Evolutionary conservation across 202 grass and related monocot genomes (phyloP).

Genomic region (Saccharum hybrid): DNA sequence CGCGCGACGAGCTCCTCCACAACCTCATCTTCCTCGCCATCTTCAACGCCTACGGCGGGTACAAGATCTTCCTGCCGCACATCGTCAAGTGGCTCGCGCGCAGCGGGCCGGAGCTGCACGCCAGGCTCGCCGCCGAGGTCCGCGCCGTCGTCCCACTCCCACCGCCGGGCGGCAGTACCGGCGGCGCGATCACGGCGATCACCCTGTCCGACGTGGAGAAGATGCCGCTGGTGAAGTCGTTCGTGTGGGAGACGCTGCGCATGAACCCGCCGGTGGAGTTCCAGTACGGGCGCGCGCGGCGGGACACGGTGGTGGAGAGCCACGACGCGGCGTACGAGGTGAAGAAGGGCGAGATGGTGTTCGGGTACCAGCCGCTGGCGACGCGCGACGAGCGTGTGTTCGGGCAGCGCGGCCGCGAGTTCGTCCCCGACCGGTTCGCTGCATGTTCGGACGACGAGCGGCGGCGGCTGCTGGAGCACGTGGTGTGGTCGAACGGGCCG

Average conservation of each 20-base stretch:
- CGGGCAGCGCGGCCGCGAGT: constrained; percentile 43
- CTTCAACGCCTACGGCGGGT: constrained; percentile 65
- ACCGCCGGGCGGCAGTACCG: neutral
- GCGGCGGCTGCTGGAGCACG: constrained; percentile 49
- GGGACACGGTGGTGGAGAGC: constrained; percentile 66
- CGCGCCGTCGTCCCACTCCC: constrained; percentile 19
- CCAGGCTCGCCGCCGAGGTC: constrained; percentile 54
- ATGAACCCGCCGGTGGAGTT: constrained; percentile 72
- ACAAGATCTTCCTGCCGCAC: constrained; percentile 61
- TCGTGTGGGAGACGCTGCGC: constrained; percentile 69
- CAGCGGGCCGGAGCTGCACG: constrained; percentile 51
- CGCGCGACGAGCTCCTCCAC: constrained; percentile 63
- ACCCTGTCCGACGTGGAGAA: constrained; percentile 46
- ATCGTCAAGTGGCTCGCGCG: constrained; percentile 57
- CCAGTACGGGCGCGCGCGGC: constrained; percentile 68
- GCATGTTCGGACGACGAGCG: neutral
- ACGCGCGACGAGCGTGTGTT: constrained; percentile 69
- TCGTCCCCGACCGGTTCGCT: constrained; percentile 63
- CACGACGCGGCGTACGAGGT: constrained; percentile 62
- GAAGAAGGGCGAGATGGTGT: constrained; percentile 66
- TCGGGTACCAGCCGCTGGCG: constrained; percentile 68
- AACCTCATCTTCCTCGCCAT: constrained; percentile 68
- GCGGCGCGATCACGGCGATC: neutral
- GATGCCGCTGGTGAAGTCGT: constrained; percentile 73
- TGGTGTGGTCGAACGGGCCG: constrained; percentile 79